Evolutionary conservation across 768 basidiomycete species (phyloP), one percentile per base, ranked within the genome.

Genomic region (Leccinellum luteum): DNA sequence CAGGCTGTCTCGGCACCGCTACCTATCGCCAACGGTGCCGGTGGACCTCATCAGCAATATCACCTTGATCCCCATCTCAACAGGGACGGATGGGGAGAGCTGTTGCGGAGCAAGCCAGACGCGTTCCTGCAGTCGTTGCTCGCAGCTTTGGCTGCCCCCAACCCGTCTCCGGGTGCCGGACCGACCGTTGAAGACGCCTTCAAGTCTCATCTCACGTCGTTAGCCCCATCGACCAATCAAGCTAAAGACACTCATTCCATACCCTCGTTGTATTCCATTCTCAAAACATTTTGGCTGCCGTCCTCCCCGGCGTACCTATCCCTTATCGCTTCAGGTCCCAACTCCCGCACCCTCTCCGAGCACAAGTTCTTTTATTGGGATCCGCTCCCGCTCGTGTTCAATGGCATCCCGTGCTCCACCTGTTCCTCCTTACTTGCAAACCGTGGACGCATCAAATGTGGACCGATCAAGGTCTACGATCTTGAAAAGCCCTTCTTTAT

Each of bases 291-390:
- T 62, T 92, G 90, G 90, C 77, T 92, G 14, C 90, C 90, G 0
- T 85, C 84, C 0, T 90, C 89, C 0, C 89, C 90, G 0, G 78
- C 85, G 0, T 92, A 90, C 65, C 89, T 90, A 62, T 83, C 85
- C 0, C 77, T 90, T 38, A 90, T 89, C 10, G 87, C 87, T 25
- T 89, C 88, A 2, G 70, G 71, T n/a, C 80, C 87, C 1, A 83
- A 84, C 10, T 77, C 85, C 12, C 84, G 88, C 38, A 87, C 83
- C 0, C 84, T 86, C 2, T 85, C 86, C 6, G 85, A 89, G 54
- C 86, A 91, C 60, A 83, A 82, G 4, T 92, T 92, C 72, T 74
- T 92, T n/a, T 92, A 89, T 63, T 92, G 90, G 90, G 90, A 92
- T 59, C 90, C 90, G 0, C 85, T 86, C 50, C 87, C 90, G 1